These are phyloP conservation scores for Phylloboletellus chloephorus DNA, from an alignment of 1,284 basidiomycete genomes.

Conservation along the genomic window DNA sequence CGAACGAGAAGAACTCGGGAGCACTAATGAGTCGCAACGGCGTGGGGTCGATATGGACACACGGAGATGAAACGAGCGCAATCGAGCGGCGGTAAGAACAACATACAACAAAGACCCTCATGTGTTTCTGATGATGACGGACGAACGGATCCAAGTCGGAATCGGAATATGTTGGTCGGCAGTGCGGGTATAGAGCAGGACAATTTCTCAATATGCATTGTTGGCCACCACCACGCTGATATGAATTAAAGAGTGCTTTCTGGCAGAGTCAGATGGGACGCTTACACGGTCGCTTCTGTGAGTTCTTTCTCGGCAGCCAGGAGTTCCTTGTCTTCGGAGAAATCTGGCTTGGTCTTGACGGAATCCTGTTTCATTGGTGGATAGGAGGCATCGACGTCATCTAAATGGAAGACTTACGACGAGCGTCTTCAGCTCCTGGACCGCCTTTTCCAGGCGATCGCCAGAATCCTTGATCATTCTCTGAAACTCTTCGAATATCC, in stretches of 20 bases:
- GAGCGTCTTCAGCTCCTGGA: slow-evolving; percentile 61
- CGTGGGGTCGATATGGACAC: slow-evolving; percentile 17
- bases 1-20: slow-evolving; percentile 26
- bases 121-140: slow-evolving; percentile 5
- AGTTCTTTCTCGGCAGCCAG: slow-evolving; percentile 56
- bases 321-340: slow-evolving; percentile 50
- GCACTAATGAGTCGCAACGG: slow-evolving; percentile 8
- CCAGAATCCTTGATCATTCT: slow-evolving; percentile 75
- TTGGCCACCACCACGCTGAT: slow-evolving; percentile 11
- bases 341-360: slow-evolving; percentile 45
- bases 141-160: no score
- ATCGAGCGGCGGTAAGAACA: slow-evolving; percentile 7
- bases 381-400: slow-evolving; percentile 16
- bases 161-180: no score
- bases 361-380: slow-evolving; percentile 35
- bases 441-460: slow-evolving; percentile 54
- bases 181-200: slow-evolving; percentile 20
- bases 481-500: slow-evolving; percentile 71
- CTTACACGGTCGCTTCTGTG: slow-evolving; percentile 41
- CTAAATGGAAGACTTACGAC: slow-evolving; percentile 50
- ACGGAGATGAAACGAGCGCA: slow-evolving; percentile 17
- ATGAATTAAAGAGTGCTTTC: slow-evolving; percentile 21
- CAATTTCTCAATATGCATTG: slow-evolving; percentile 18
- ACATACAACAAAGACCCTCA: not conserved
- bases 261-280: slow-evolving; percentile 3